Conservation (phyloP, 2,329 filamentous ascomycete species). For the Ascochyta lentis region DNA sequence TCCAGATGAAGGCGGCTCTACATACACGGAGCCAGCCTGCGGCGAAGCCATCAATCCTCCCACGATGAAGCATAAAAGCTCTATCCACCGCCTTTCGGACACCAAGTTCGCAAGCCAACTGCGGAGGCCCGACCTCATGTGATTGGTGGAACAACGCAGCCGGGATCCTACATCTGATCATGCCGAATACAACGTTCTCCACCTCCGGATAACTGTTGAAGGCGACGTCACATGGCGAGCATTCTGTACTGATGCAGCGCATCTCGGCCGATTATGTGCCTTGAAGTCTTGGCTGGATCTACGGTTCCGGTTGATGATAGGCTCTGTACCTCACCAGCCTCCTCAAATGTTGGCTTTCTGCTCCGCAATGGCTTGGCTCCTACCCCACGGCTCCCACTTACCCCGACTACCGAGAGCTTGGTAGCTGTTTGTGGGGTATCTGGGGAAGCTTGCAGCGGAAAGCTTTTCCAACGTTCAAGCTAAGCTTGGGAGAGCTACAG, state of each 20-base stretch:
- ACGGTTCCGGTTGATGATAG: neutral
- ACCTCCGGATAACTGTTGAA: conserved; percentile 8
- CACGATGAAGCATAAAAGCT: neutral
- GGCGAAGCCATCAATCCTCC: neutral
- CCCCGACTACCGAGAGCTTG: conserved; percentile 7
- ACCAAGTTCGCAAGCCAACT: neutral
- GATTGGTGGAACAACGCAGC: conserved; percentile 17
- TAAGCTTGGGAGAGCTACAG: neutral
- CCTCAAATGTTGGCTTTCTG: neutral
- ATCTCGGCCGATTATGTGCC: neutral
- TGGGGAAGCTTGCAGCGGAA: conserved; percentile 16
- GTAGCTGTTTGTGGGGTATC: conserved; percentile 8
- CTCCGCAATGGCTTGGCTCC: conserved; percentile 3
- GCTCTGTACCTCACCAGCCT: conserved; percentile 1
- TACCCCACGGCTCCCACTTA: conserved; percentile 1
- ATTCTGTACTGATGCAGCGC: neutral
- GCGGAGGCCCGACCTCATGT: neutral
- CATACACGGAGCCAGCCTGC: neutral
- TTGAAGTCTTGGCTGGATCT: neutral
- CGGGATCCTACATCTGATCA: neutral
- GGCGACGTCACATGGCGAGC: neutral
- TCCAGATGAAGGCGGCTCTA: neutral
- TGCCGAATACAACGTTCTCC: neutral
- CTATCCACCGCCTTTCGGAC: neutral
- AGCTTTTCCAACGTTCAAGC: conserved; percentile 12